phyloP scores from a whole-genome alignment of 768 basidiomycete genomes.

The Lyophyllum semitale region DNA sequence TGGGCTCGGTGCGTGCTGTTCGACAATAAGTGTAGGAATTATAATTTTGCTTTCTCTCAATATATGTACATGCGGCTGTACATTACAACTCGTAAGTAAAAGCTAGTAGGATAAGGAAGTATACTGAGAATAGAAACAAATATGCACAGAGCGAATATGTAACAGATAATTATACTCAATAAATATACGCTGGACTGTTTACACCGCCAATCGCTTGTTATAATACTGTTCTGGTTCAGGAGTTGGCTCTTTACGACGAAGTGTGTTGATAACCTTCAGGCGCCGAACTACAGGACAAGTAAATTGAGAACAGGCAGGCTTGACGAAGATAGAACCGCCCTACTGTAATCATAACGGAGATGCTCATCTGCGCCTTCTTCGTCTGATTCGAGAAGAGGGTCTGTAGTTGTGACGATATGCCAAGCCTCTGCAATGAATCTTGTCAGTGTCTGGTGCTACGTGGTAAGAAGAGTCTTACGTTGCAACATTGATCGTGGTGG shows the following conservation, averaged over 20 bases:
- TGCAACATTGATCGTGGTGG: conserved; percentile 61
- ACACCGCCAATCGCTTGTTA: background rate
- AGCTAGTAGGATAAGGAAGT: background rate
- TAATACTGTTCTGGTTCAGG: conserved; percentile 41
- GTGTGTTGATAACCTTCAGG: conserved; percentile 57
- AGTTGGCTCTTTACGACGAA: conserved; percentile 60
- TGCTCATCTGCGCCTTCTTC: conserved; percentile 69
- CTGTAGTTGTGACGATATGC: conserved; percentile 64
- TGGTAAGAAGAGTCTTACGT: conserved; percentile 44
- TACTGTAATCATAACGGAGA: conserved; percentile 67
- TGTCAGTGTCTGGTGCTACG: background rate
- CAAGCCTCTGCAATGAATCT: conserved; percentile 59
- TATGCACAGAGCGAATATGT: conserved; percentile 9
- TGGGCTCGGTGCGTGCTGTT: conserved; percentile 11
- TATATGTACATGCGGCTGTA: background rate
- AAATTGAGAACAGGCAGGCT: conserved; percentile 8
- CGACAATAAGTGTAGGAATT: conserved; percentile 14
- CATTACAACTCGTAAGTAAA: background rate
- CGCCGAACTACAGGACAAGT: conserved; percentile 52
- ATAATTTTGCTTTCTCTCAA: conserved; percentile 1
- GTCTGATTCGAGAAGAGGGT: conserved; percentile 78
- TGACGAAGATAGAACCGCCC: conserved; percentile 18
- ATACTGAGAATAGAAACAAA: background rate
- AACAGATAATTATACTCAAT: conserved; percentile 19
- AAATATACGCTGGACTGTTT: background rate